A percentile compares a stretch with the other conserved stretches of the same genome.
phyloP scores from a whole-genome alignment of 83 land plant genomes.

The Isoetes engelmannii region DNA sequence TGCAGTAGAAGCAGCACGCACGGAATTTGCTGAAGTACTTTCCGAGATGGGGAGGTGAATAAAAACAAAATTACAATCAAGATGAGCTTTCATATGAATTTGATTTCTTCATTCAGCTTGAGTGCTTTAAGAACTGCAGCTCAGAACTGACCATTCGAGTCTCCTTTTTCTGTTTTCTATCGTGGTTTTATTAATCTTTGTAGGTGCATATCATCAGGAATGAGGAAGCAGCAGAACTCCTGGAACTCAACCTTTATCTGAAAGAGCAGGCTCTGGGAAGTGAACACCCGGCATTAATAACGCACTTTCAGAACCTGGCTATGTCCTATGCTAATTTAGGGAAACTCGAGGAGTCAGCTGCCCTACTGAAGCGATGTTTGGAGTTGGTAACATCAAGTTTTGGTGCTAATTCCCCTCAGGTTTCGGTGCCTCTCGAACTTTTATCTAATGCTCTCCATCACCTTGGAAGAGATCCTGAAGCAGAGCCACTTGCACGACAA shows the following conservation, averaged over 20 bases:
- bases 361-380: slow-evolving; percentile 44
- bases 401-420: slow-evolving; percentile 49
- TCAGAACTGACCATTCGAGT: no score
- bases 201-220: slow-evolving; percentile 25
- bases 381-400: slow-evolving; percentile 37
- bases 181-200: slow-evolving; percentile 4
- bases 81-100: no score
- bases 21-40: slow-evolving; percentile 13
- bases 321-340: slow-evolving; percentile 54
- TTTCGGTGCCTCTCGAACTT: slow-evolving; percentile 56
- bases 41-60: slow-evolving; percentile 5
- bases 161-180: no score
- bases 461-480: slow-evolving; percentile 47
- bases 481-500: slow-evolving; percentile 55
- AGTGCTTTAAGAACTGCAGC: no score
- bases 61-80: no score
- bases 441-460: slow-evolving; percentile 56
- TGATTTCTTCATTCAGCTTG: no score
- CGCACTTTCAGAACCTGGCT: slow-evolving; percentile 63
- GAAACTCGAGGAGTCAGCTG: slow-evolving; percentile 56
- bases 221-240: slow-evolving; percentile 51
- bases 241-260: slow-evolving; percentile 57
- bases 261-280: slow-evolving; percentile 48
- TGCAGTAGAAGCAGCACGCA: background rate
- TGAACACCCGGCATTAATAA: slow-evolving; percentile 46